Evolutionary conservation across 2,329 filamentous ascomycete genomes (phyloP), one percentile per base, ranked within the genome.

Genomic region (Calonectria naviculata): DNA sequence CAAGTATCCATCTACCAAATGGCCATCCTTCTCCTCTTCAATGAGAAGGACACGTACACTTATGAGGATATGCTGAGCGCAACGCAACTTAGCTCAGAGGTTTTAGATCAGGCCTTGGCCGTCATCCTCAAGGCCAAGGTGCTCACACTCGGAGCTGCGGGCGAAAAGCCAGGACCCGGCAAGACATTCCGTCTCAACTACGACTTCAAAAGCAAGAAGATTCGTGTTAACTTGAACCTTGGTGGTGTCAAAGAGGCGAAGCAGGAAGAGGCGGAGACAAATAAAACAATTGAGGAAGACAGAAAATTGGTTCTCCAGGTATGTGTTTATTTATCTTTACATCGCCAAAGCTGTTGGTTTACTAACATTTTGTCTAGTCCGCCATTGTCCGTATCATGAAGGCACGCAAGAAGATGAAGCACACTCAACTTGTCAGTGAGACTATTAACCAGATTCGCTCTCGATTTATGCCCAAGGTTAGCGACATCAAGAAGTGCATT

Each of bases 351-450:
- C 4, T 21, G 19, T 10, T 31, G 28, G 62, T 61, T 63, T 63
- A 38, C 80, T 83, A 78, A 84, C 74, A n/a, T 38, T 9, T 34
- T 13, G 56, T 47, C 34, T 68, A 99, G 96, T 98, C 97, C 73
- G 95, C 96, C 28, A 98, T 99, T 83, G 97, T 99, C 68, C 94
- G 97, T 80, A 98, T 99, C 87, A 99, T 99, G 97, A 99, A 99
- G 88, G 97, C 96, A 4, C 93, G 97, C 72, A 98, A 99, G 91
- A 94, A 93, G 86, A 97, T 98, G 94, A 98, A 98, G 90, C 96
- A 99, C 85, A 92, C 93, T 72, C 93, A 97, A 81, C 92, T 99
- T 15, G 95, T 99, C 66, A 93, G 94, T 80, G 97, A 99, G 85
- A 97, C 95, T 28, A 98, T 99, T 83, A 93, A 93, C 80, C 97